phyloP scores from a whole-genome alignment of 1,284 basidiomycete genomes.

The Pisolithus thermaeus region DNA sequence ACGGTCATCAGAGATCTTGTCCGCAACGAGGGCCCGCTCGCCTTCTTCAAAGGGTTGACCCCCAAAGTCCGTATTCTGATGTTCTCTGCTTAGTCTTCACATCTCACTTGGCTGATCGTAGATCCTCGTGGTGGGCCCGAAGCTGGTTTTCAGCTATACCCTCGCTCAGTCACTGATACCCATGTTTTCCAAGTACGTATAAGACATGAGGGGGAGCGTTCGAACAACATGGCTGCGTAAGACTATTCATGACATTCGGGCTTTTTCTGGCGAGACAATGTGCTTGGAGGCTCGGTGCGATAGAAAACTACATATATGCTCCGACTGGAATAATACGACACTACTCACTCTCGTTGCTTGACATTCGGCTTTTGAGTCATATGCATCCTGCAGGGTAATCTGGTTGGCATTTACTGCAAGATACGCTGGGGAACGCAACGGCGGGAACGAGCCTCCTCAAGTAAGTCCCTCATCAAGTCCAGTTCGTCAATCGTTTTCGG shows the following conservation, averaged over 20 bases:
- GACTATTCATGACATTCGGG: background rate
- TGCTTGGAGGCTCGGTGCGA: background rate
- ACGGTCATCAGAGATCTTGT: slow-evolving; percentile 86
- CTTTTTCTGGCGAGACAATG: background rate
- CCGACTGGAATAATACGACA: background rate
- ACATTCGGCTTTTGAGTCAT: background rate
- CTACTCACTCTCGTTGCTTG: background rate
- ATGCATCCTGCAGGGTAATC: background rate
- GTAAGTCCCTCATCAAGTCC: slow-evolving; percentile 7
- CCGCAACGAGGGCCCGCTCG: slow-evolving; percentile 76
- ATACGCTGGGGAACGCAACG: slow-evolving; percentile 2
- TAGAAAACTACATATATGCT: background rate
- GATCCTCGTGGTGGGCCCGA: slow-evolving; percentile 96
- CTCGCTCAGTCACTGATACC: slow-evolving; percentile 96
- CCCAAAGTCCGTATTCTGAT: slow-evolving; percentile 64
- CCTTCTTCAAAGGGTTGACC: slow-evolving; percentile 97
- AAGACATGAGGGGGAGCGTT: slow-evolving; percentile 14
- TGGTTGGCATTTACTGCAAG: background rate
- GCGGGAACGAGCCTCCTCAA: slow-evolving; percentile 5
- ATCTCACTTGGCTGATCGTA: slow-evolving; percentile 23
- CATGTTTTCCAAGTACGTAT: slow-evolving; percentile 85
- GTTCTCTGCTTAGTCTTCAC: background rate
- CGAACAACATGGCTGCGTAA: too few relatives aligned
- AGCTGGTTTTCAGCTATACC: slow-evolving; percentile 97
- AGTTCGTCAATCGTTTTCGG: slow-evolving; percentile 8